Percentiles rank a stretch among this genome's conserved stretches.
Evolutionary conservation across 78 protist genomes (phyloP).

Genomic region (Dictyostelium intermedium): DNA sequence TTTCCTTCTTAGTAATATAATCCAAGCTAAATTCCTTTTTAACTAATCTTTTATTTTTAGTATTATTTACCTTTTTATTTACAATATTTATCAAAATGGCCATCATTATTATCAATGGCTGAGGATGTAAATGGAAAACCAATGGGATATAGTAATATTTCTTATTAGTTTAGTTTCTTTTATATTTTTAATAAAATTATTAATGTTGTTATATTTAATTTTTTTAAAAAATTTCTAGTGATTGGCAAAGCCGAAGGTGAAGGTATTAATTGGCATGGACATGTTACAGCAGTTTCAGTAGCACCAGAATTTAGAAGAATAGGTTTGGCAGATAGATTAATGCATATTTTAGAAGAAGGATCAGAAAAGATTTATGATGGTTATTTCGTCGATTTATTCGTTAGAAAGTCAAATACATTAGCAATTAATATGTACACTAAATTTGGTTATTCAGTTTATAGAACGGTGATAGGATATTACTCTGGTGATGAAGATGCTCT

Average conservation of each 20-base stretch:
- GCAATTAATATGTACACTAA: slow-evolving; percentile 94
- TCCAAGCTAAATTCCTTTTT: neutral
- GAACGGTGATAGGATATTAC: slow-evolving; percentile 94
- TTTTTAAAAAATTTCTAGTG: slow-evolving; percentile 32
- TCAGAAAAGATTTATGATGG: slow-evolving; percentile 90
- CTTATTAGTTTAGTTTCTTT: neutral
- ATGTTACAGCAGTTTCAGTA: slow-evolving; percentile 98
- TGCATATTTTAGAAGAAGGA: slow-evolving; percentile 92
- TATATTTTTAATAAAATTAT: neutral
- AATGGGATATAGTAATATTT: slow-evolving; percentile 92
- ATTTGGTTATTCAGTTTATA: slow-evolving; percentile 93
- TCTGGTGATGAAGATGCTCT: slow-evolving; percentile 95
- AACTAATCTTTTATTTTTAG: slow-evolving; percentile 7
- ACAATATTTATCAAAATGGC: slow-evolving; percentile 95
- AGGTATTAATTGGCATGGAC: slow-evolving; percentile 96
- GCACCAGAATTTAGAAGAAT: slow-evolving; percentile 95
- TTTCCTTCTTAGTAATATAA: too few species aligned
- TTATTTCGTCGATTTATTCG: slow-evolving; percentile 98
- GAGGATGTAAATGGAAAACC: slow-evolving; percentile 85
- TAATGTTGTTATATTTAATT: neutral
- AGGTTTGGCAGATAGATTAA: slow-evolving; percentile 90
- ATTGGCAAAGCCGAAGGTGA: slow-evolving; percentile 94
- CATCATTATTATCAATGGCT: slow-evolving; percentile 86
- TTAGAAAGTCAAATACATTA: slow-evolving; percentile 92
- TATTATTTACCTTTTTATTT: slow-evolving; percentile 93